Percentiles rank a stretch among this genome's conserved stretches.
These are phyloP conservation scores for Sugiyamaella sp. DNA, from an alignment of 1,139 yeast genomes.

Conservation along the genomic window DNA sequence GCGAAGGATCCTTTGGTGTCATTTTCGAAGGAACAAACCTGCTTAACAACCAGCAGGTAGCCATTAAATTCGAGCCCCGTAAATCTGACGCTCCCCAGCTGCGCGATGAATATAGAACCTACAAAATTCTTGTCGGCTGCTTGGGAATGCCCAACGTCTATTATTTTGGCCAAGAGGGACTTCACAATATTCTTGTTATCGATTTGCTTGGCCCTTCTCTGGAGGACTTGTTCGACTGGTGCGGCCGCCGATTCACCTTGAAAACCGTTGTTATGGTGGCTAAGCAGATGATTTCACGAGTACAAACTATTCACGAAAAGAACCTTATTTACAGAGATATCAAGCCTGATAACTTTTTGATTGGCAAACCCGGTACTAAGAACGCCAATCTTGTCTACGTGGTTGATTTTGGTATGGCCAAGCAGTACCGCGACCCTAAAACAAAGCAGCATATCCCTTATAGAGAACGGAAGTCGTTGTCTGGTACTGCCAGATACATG, in stretches of 20 bases:
- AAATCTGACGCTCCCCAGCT: slow-evolving; percentile 98
- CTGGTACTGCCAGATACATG: slow-evolving; percentile 98
- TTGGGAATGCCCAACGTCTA: slow-evolving; percentile 93
- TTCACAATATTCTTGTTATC: slow-evolving; percentile 89
- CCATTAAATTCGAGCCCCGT: slow-evolving; percentile 80
- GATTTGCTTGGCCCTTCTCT: slow-evolving; percentile 93
- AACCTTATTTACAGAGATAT: slow-evolving; percentile 92
- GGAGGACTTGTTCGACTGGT: slow-evolving; percentile 97
- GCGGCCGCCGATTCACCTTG: slow-evolving; percentile 85
- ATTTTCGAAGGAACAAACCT: slow-evolving; percentile 93
- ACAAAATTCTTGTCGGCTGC: slow-evolving; percentile 79
- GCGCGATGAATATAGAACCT: slow-evolving; percentile 92
- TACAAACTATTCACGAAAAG: slow-evolving; percentile 86
- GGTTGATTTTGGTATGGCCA: slow-evolving; percentile 93
- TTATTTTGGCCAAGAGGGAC: slow-evolving; percentile 97
- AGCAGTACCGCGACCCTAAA: slow-evolving; percentile 93
- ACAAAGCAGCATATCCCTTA: slow-evolving; percentile 96
- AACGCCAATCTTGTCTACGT: slow-evolving; percentile 57
- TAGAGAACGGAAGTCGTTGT: slow-evolving; percentile 87
- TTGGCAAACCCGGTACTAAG: slow-evolving; percentile 61
- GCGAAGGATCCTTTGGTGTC: slow-evolving; percentile 97
- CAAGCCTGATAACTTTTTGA: slow-evolving; percentile 92
- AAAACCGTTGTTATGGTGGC: slow-evolving; percentile 92
- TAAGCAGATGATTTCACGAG: slow-evolving; percentile 85
- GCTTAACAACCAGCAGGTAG: slow-evolving; percentile 77